Evolutionary conservation across 2,329 filamentous ascomycete species (phyloP), one percentile per base, ranked within the genome.

Genomic region (Ophiostoma ips): DNA sequence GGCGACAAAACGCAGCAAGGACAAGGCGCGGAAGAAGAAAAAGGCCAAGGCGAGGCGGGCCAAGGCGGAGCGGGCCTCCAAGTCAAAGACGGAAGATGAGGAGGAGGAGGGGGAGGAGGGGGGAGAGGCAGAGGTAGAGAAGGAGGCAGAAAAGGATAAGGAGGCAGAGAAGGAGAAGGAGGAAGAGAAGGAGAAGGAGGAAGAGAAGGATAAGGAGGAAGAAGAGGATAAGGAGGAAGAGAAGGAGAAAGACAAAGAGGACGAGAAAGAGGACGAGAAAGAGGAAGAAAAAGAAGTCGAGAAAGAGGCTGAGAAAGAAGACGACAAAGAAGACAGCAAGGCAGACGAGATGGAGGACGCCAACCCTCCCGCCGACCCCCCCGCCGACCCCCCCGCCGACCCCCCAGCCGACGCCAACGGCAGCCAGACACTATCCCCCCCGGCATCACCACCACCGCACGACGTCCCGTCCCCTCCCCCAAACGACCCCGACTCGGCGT

Each of bases 81-180:
- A n/a, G n/a, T n/a, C n/a, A n/a, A n/a, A n/a, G n/a, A n/a, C n/a
- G 30, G 4, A 41, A 36, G 18, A 52, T 40, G 33, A 34, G 28
- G 15, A 51, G 48, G 40, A 37, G 18, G 12, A 52, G 19, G 43
- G n/a, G n/a, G 0, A 41, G 36, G 47, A 52, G 40, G 28, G 6
- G 13, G 15, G 40, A 44, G 10, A 24, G 40, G 15, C n/a, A 31
- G 18, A 7, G 12, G 10, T 24, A 21, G 18, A 46, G 33, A 24
- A 40, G 21, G 16, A 28, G 9, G 31, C 6, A 1, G 40, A 36
- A 15, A 41, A 31, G 19, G 18, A 3, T 3, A 18, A 30, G 9
- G 12, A 45, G 13, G 30, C 5, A 12, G 16, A 15, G 3, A 35
- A 5, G 28, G 16, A 10, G n/a, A 18, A n/a, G 11, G 19, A 35